A percentile compares a stretch with the other conserved stretches of the same genome.
Evolutionary conservation across 768 basidiomycete genomes (phyloP).

Genomic region (Trametopsis cervina): DNA sequence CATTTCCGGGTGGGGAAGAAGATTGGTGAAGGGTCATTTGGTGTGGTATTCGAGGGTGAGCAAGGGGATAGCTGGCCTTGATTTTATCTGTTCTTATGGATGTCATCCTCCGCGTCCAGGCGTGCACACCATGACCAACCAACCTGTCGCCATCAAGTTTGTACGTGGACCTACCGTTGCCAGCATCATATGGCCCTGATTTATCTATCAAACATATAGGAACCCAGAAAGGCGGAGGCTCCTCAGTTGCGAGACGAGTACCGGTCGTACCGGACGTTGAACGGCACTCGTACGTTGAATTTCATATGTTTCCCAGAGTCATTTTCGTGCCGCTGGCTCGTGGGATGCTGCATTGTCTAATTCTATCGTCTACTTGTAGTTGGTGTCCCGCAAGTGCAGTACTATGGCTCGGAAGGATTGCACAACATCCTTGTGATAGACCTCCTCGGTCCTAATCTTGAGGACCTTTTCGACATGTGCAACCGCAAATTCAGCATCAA

Average conservation of each 20-base stretch:
- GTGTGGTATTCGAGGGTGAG: slow-evolving; percentile 93
- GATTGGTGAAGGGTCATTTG: slow-evolving; percentile 99
- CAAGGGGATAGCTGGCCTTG: slow-evolving; percentile 16
- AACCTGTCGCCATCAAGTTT: slow-evolving; percentile 96
- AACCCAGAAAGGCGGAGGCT: slow-evolving; percentile 95
- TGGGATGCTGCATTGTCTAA: background rate
- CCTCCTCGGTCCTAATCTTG: slow-evolving; percentile 92
- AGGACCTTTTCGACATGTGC: slow-evolving; percentile 99
- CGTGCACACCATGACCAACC: slow-evolving; percentile 75
- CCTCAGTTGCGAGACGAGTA: slow-evolving; percentile 97
- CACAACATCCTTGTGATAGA: slow-evolving; percentile 96
- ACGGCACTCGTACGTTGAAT: slow-evolving; percentile 68
- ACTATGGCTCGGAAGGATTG: slow-evolving; percentile 97
- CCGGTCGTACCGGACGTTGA: slow-evolving; percentile 92
- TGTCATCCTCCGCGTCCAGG: slow-evolving; percentile 38
- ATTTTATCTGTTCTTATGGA: background rate
- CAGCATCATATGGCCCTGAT: slow-evolving; percentile 4
- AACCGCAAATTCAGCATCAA: slow-evolving; percentile 96
- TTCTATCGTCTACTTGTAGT: slow-evolving; percentile 36
- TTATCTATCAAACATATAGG: slow-evolving; percentile 36
- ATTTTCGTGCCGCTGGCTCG: background rate
- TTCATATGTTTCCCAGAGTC: background rate
- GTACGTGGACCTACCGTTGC: slow-evolving; percentile 41
- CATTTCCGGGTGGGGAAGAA: slow-evolving; percentile 93
- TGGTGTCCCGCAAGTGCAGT: slow-evolving; percentile 96